Percentiles rank a stretch among this genome's conserved stretches.
phyloP scores from a whole-genome alignment of 164 flowering plant genomes.

The Annona cherimola region DNA sequence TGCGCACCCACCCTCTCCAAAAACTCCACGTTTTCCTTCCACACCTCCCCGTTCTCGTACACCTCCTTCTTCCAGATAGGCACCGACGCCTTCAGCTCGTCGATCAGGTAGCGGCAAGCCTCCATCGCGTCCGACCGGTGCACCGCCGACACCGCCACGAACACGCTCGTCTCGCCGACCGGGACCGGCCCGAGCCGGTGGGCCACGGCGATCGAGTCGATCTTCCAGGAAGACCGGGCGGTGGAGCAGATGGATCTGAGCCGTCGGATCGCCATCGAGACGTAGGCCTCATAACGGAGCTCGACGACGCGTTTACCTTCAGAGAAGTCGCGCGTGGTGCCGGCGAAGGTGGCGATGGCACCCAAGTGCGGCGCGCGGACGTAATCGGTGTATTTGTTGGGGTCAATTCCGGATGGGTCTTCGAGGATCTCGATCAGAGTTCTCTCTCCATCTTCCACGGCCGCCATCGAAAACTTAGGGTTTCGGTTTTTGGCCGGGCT shows the following conservation, averaged over 20 bases:
- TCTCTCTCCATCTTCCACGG: neutral
- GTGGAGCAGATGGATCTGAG: slow-evolving; percentile 58
- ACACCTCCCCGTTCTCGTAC: slow-evolving; percentile 78
- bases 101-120: slow-evolving; percentile 79
- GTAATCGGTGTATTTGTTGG: slow-evolving; percentile 53
- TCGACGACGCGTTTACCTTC: slow-evolving; percentile 79
- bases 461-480: neutral
- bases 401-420: slow-evolving; percentile 29
- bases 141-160: slow-evolving; percentile 74
- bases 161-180: slow-evolving; percentile 83
- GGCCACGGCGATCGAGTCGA: slow-evolving; percentile 62
- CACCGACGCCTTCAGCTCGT: slow-evolving; percentile 88
- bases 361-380: slow-evolving; percentile 71
- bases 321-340: slow-evolving; percentile 82
- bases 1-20: slow-evolving; percentile 31
- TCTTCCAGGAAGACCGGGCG: slow-evolving; percentile 61
- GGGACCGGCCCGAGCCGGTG: slow-evolving; percentile 78
- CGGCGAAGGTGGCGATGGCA: slow-evolving; percentile 86
- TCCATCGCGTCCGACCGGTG: slow-evolving; percentile 79
- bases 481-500: neutral
- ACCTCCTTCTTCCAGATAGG: slow-evolving; percentile 99
- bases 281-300: slow-evolving; percentile 85
- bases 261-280: slow-evolving; percentile 76
- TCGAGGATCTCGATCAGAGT: slow-evolving; percentile 12
- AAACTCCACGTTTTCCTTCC: slow-evolving; percentile 94